Percentiles rank a stretch among this genome's conserved stretches.
Evolutionary conservation across 768 basidiomycete genomes (phyloP).

Genomic region (Termitomyces eurrhizus): DNA sequence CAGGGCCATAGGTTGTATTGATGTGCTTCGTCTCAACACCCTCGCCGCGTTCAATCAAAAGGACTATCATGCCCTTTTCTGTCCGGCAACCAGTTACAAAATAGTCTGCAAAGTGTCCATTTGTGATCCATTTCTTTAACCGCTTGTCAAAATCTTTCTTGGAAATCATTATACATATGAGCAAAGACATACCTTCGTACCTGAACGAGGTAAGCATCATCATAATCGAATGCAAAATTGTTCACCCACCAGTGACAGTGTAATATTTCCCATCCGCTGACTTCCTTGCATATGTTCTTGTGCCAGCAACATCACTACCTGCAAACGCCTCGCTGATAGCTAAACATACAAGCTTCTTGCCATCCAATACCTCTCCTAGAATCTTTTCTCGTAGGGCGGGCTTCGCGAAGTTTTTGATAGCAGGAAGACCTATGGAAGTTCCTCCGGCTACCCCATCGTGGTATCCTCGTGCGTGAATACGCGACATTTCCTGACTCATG

Average conservation of each 20-base stretch:
- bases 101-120: constrained; percentile 32
- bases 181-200: constrained; percentile 13
- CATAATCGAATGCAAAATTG: constrained; percentile 13
- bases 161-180: background rate
- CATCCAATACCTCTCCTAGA: constrained; percentile 48
- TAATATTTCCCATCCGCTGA: constrained; percentile 65
- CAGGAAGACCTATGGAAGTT: constrained; percentile 66
- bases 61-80: constrained; percentile 30
- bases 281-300: constrained; percentile 58
- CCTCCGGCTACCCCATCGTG: constrained; percentile 65
- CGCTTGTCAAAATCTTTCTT: background rate
- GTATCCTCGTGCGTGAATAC: constrained; percentile 58
- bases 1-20: constrained; percentile 48
- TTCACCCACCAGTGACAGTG: constrained; percentile 61
- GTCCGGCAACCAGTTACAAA: constrained; percentile 61
- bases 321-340: constrained; percentile 79
- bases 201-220: constrained; percentile 4
- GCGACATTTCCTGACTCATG: constrained; percentile 58
- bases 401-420: constrained; percentile 37
- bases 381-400: constrained; percentile 46
- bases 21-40: constrained; percentile 20
- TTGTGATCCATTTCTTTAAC: constrained; percentile 34
- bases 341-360: constrained; percentile 68
- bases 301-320: constrained; percentile 62
- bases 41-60: constrained; percentile 14